Conservation (phyloP, 2,329 filamentous ascomycete species). For the Cladophialophora exuberans region DNA sequence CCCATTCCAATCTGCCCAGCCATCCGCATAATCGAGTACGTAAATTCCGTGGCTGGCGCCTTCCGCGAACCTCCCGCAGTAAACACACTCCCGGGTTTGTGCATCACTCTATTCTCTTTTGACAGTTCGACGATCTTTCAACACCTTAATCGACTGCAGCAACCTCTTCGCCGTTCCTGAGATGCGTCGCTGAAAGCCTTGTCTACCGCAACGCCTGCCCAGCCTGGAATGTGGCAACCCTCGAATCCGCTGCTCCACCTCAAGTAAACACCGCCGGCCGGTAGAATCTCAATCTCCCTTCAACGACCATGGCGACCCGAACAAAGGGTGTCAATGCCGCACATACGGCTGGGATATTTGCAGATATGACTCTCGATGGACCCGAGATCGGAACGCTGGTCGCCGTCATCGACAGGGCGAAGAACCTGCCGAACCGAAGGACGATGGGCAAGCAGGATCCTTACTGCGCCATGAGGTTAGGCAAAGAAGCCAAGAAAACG, state of each 20-base stretch:
- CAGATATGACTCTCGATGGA: slow-evolving; percentile 90
- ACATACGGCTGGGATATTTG: slow-evolving; percentile 91
- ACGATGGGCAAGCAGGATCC: slow-evolving; percentile 98
- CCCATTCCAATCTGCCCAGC: slow-evolving; percentile 15
- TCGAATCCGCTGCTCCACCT: slow-evolving; percentile 3
- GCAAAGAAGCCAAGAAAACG: slow-evolving; percentile 97
- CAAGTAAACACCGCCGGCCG: slow-evolving; percentile 11
- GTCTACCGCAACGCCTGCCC: not conserved
- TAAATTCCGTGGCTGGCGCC: slow-evolving; percentile 32
- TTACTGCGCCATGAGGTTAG: slow-evolving; percentile 89
- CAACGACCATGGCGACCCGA: slow-evolving; percentile 25
- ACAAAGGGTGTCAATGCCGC: slow-evolving; percentile 41
- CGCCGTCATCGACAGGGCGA: slow-evolving; percentile 87
- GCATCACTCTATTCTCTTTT: slow-evolving; percentile 11
- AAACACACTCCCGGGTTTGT: not conserved
- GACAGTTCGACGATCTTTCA: slow-evolving; percentile 12
- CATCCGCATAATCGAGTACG: slow-evolving; percentile 16
- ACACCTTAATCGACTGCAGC: not conserved
- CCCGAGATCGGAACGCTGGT: slow-evolving; percentile 93
- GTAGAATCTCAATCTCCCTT: not conserved
- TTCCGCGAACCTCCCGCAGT: slow-evolving; percentile 10
- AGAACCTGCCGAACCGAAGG: slow-evolving; percentile 95
- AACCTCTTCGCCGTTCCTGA: not conserved
- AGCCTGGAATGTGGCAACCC: slow-evolving; percentile 21
- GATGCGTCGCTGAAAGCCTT: not conserved